Evolutionary conservation across 2,329 filamentous ascomycete genomes (phyloP), one percentile per base, ranked within the genome.

Genomic region (Neonectria sp.): DNA sequence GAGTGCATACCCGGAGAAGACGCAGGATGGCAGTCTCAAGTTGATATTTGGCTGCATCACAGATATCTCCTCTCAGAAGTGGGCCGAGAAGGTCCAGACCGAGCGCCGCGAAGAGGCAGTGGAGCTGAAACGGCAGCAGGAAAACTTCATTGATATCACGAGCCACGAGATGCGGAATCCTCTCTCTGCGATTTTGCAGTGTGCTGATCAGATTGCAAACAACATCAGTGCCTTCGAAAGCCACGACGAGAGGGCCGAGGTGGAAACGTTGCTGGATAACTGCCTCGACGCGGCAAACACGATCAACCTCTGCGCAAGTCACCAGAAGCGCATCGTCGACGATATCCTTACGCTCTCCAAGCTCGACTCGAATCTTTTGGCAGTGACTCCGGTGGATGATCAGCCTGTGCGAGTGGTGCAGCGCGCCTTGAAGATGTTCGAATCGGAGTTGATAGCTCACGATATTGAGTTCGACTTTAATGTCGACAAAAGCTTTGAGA

Each of bases 61-160:
- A 0, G 93, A 97, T 75, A 97, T 97, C 70, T 94, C 92, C 21
- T 89, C 92, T 60, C 93, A 96, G 77, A 97, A 97, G 78, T 92
- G 91, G 85, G 93, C 94, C 1, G 94, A 97, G 79, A 90, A 91
- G 53, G 90, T 94, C 37, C 93, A 97, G 79, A 93, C 89, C 73
- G 87, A 91, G 51, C 90, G 93, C 65, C 92, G 93, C 75, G 89
- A 95, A 75, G 93, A 96, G 77, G 94, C 93, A 0, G 89, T 95
- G 2, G 92, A 95, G 77, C 86, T 95, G 68, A 96, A 96, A 79
- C 86, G 89, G 27, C 90, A 92, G 69, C 88, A 90, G 71, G 88
- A 90, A 72, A 92, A 92, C 70, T 93, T 93, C 74, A 92, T 93
- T 71, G 91, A 93, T 74, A 92, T 93, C 61, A 93, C 91, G 3